Conservation (phyloP, 2,329 filamentous ascomycete genomes). For the Alternaria arbusti region DNA sequence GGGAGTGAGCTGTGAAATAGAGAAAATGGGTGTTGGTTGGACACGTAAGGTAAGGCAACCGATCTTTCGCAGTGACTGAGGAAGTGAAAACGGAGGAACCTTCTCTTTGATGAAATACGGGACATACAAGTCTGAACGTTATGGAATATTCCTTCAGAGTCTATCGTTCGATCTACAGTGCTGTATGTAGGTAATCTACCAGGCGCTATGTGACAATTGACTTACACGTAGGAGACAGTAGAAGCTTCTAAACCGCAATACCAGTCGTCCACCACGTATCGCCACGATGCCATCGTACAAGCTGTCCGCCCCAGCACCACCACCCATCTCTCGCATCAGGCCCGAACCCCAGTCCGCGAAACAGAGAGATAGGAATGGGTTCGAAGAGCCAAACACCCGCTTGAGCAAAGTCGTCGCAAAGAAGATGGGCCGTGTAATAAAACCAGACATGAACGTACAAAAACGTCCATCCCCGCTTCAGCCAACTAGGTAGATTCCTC, state of each 20-base stretch:
- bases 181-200: background rate
- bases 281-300: conserved; percentile 66
- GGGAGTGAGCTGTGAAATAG: background rate
- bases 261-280: conserved; percentile 69
- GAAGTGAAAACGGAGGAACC: background rate
- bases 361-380: conserved; percentile 75
- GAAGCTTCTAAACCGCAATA: conserved; percentile 46
- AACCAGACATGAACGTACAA: conserved; percentile 71
- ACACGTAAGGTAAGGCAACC: background rate
- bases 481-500: conserved; percentile 51
- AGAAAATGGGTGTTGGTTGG: background rate
- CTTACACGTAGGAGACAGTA: background rate
- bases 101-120: background rate
- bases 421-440: conserved; percentile 65
- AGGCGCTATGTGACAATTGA: background rate
- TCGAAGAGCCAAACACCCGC: conserved; percentile 82
- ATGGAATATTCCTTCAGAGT: background rate
- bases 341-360: conserved; percentile 72
- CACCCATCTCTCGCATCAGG: conserved; percentile 62
- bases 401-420: conserved; percentile 78
- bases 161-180: background rate
- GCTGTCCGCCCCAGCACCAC: conserved; percentile 69
- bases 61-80: background rate
- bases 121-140: background rate
- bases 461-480: conserved; percentile 65